These are phyloP conservation scores for Torulaspora pretoriensis DNA, from an alignment of 1,139 yeast species.

Conservation along the genomic window DNA sequence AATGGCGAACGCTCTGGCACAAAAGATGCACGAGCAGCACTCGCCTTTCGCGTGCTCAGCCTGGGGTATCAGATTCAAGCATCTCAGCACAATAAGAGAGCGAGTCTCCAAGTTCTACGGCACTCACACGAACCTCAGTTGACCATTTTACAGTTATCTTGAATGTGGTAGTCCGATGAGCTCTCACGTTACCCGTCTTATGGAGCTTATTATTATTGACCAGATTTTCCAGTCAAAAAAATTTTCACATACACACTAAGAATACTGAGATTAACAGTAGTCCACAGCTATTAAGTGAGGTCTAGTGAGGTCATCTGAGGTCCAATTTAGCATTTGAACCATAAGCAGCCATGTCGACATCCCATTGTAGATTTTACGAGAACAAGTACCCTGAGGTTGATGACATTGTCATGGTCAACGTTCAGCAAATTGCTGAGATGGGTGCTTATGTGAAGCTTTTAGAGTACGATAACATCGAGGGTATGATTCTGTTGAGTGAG, in stretches of 20 bases:
- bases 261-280: neutral
- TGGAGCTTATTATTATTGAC: neutral
- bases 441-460: constrained; percentile 93
- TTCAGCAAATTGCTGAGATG: constrained; percentile 97
- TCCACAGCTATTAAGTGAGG: neutral
- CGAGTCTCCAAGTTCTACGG: constrained; percentile 2
- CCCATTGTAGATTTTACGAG: constrained; percentile 94
- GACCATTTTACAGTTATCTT: neutral
- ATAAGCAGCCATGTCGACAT: constrained; percentile 58
- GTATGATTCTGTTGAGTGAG: constrained; percentile 95
- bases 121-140: neutral
- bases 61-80: constrained; percentile 19
- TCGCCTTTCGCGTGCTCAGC: constrained; percentile 33
- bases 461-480: constrained; percentile 97
- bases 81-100: constrained; percentile 9
- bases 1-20: constrained; percentile 68
- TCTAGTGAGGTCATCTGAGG: constrained; percentile 1
- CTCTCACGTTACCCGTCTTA: constrained; percentile 1
- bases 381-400: constrained; percentile 98
- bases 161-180: neutral
- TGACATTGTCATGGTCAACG: constrained; percentile 98
- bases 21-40: constrained; percentile 53
- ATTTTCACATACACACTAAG: constrained; percentile 1
- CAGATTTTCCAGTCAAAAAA: neutral
- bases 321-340: neutral